Percentiles rank a stretch among this genome's conserved stretches.
phyloP scores from a whole-genome alignment of 225 moss, liverwort and hornwort genomes.

The Marchantia paleacea region DNA sequence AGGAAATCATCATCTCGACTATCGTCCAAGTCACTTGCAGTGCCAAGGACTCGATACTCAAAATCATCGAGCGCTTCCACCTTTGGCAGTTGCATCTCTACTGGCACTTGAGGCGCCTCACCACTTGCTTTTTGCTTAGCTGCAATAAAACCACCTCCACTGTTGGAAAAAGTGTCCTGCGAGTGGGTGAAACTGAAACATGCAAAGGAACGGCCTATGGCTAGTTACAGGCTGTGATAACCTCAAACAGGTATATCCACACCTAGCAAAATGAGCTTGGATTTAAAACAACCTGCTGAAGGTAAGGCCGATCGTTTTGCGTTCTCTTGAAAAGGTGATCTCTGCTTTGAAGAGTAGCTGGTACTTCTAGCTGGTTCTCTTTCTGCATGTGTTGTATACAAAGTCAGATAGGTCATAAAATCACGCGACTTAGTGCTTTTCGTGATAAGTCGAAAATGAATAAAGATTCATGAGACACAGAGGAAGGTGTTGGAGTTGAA shows the following conservation, averaged over 20 bases:
- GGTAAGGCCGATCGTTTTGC: slow-evolving; percentile 11
- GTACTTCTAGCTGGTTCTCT: slow-evolving; percentile 15
- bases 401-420: background rate
- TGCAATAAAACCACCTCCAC: slow-evolving; percentile 14
- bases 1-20: slow-evolving; percentile 73
- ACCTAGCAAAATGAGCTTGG: background rate
- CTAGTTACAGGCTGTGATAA: no score
- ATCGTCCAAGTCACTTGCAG: slow-evolving; percentile 36
- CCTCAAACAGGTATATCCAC: background rate
- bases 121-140: slow-evolving; percentile 20
- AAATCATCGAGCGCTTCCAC: slow-evolving; percentile 41
- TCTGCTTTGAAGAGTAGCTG: slow-evolving; percentile 12
- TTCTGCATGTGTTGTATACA: slow-evolving; percentile 7
- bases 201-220: background rate
- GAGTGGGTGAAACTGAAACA: background rate
- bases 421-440: background rate
- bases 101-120: background rate
- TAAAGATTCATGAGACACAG: no score
- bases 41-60: slow-evolving; percentile 46
- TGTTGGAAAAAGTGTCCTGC: background rate
- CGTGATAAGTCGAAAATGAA: background rate
- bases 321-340: slow-evolving; percentile 21
- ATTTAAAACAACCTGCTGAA: slow-evolving; percentile 20
- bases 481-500: background rate
- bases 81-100: slow-evolving; percentile 18